Conservation (phyloP, 2,329 filamentous ascomycete species). For the Fusarium sp. region DNA sequence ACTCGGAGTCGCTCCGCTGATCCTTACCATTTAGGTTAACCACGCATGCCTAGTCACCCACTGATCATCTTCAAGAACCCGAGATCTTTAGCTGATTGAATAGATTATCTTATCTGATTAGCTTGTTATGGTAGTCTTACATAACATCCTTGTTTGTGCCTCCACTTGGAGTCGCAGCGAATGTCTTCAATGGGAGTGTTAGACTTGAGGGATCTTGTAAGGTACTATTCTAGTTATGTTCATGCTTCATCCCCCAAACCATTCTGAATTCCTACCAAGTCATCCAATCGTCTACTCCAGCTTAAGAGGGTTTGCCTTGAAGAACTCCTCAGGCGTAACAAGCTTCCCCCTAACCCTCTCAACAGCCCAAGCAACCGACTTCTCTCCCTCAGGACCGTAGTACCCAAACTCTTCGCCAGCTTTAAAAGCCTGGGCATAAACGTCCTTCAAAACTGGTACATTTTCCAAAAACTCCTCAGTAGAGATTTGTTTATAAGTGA, state of each 20-base stretch:
- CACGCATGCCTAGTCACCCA: background rate
- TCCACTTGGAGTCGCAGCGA: background rate
- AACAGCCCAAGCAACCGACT: conserved; percentile 40
- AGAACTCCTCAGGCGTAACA: conserved; percentile 41
- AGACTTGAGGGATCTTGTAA: too few species aligned
- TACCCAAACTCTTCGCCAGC: conserved; percentile 43
- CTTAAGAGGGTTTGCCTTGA: conserved; percentile 30
- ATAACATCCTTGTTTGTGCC: background rate
- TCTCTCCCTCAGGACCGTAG: conserved; percentile 36
- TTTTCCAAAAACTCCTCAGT: conserved; percentile 35
- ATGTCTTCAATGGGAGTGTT: background rate
- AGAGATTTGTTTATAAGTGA: conserved; percentile 42
- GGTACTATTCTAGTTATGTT: too few species aligned
- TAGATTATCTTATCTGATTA: conserved; percentile 41
- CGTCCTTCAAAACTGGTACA: conserved; percentile 25
- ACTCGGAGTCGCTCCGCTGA: conserved; percentile 1
- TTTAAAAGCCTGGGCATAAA: conserved; percentile 20
- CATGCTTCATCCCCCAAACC: too few species aligned
- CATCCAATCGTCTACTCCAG: conserved; percentile 9
- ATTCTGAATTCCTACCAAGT: too few species aligned
- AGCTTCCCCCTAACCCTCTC: conserved; percentile 40
- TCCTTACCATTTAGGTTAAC: background rate
- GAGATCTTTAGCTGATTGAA: background rate
- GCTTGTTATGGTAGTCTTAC: background rate
- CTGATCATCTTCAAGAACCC: background rate